Base-by-base conservation (phyloP, 495 filamentous ascomycete species). In the Penicillium taxi region DNA sequence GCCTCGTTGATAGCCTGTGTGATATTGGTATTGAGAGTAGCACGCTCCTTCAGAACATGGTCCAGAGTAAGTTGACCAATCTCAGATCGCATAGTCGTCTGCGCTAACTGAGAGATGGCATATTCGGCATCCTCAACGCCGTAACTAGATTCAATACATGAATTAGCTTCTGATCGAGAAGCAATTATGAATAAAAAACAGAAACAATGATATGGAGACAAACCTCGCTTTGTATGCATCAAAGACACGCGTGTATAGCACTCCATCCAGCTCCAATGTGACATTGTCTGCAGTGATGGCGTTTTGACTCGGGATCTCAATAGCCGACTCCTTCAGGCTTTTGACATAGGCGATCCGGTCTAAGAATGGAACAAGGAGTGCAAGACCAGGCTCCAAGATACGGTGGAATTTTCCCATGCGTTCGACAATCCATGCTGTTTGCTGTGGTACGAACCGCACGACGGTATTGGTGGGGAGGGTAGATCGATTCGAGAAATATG, bases 241-340 rank as follows among this genome's bases (percentile, higher is more conserved):
- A 55, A 96, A 93, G 1, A 96, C 85, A 13, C 91, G 69, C 5
- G 93, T 98, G 52, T 94, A 98, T 26, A 98, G 63, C 35, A 96
- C 84, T 39, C 91, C 91, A 61, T 98, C 91, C 17, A 98, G 73
- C 59, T 98, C 91, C 42, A 98, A 61, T 0, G 91, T 98, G 6
- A 98, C 91, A 59, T 98, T 98, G 65, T 98, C 91, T 30, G 91
- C 89, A 1, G 91, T 98, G 61, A 98, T 98, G 39, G 91, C 91
- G 53, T 82, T 90, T 66, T 98, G 91, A 45, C 80, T 84, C 5
- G 89, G 90, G 41, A 96, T 96, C 68, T 98, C 91, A 49, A 96
- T 82, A 24, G 91, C 91, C 16, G 79, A 77, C 63, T 96, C 91
- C 67, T 98, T 98, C 61, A 98, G 68, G 46, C 81, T 89, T 73